Evolutionary conservation across 768 basidiomycete species (phyloP), one percentile per base, ranked within the genome.

Genomic region (Mycena sanguinolenta): DNA sequence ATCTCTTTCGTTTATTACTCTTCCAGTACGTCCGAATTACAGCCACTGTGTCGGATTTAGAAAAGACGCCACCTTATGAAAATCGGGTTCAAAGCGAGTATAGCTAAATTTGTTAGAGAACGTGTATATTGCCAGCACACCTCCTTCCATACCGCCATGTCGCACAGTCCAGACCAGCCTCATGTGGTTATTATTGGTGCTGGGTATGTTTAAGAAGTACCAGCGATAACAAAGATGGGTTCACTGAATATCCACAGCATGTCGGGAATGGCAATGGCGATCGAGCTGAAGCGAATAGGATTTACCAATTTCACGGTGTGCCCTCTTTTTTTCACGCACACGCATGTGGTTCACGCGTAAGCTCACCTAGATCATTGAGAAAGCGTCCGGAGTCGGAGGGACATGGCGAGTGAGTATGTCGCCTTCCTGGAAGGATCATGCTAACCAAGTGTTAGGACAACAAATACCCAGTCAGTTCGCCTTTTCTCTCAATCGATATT

Each of bases 381-480:
- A 85, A 63, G 82, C 75, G 4, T 55, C 59, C 4, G 82, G 83
- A 39, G 80, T 88, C 16, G 88, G 88, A 10, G 87, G 87, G 38
- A 86, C 86, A 32, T 88, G 88, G 87, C 79, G 85, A 68, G 87
- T 88, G 64, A 67, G 86, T 78, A 3, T 7, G 6, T 32, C 23
- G 19, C 3, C n/a, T 9, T 38, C 13, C 23, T 28, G 9, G 9
- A n/a, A 27, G 30, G 14, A 36, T 5, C 58, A 27, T 38, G 17
- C 38, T 50, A 17, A 54, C 16, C 23, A 23, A 34, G 16, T 27
- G 44, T 25, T 49, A 84, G 83, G 79, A 81, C 59, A 81, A 83
- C 39, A 75, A 73, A 4, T 83, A 82, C 57, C 81, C 82, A 5
- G 81, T 82, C 44, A 63, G 62, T 36, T 38, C 25, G 21, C 42